Evolutionary conservation across 768 basidiomycete genomes (phyloP).

Genomic region (Lactarius hengduanensis): DNA sequence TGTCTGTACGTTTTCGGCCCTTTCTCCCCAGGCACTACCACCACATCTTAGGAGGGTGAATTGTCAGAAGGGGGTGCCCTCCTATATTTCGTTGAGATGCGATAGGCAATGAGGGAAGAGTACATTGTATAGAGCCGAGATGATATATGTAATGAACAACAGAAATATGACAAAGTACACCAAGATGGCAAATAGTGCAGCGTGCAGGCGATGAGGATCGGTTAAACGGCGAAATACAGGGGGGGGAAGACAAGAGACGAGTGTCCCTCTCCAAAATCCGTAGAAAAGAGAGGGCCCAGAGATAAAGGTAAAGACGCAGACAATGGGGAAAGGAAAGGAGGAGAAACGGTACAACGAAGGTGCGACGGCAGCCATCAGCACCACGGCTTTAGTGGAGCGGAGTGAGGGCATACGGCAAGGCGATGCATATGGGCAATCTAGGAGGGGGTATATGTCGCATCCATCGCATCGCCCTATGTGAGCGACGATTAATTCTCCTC

Average conservation of each 20-base stretch:
- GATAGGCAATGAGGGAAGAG: background rate
- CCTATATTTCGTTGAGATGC: constrained; percentile 2
- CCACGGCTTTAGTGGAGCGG: constrained; percentile 3
- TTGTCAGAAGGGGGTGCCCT: background rate
- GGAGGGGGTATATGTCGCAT: constrained; percentile 20
- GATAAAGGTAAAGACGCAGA: background rate
- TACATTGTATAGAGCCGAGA: constrained; percentile 21
- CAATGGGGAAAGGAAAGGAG: constrained; percentile 1
- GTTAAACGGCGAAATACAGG: background rate
- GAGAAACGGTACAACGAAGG: constrained; percentile 10
- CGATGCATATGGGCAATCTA: constrained; percentile 17
- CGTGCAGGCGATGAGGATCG: constrained; percentile 13
- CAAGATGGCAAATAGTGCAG: constrained; percentile 21
- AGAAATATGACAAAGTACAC: constrained; percentile 20
- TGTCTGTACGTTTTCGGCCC: background rate
- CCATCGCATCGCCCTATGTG: constrained; percentile 7
- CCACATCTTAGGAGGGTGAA: background rate
- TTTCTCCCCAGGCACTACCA: background rate
- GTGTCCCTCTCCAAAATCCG: constrained; percentile 18
- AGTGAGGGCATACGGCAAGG: background rate
- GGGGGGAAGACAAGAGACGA: constrained; percentile 1
- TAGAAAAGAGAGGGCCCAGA: background rate
- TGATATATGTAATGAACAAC: constrained; percentile 24
- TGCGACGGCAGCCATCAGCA: constrained; percentile 11
- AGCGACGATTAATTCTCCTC: background rate